Evolutionary conservation across 305 asterid genomes (phyloP).

Genomic region (Rubia peregrina): DNA sequence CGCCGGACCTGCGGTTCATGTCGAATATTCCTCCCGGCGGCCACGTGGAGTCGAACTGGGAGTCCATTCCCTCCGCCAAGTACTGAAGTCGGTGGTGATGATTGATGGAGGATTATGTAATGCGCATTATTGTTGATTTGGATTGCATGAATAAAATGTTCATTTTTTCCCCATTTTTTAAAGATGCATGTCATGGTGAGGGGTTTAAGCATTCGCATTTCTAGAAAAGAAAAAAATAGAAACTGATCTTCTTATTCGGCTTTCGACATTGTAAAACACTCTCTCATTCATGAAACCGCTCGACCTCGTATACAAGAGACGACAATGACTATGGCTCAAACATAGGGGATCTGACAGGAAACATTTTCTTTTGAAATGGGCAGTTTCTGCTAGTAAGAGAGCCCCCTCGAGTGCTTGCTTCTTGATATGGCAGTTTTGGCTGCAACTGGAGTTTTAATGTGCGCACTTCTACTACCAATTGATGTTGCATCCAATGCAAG

Average conservation of each 20-base stretch:
- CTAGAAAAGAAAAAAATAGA: no score
- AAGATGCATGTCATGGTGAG: no score
- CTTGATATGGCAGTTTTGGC: conserved; percentile 25
- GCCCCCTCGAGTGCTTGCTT: conserved; percentile 43
- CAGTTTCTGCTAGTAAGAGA: conserved; percentile 31
- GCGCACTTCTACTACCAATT: conserved; percentile 58
- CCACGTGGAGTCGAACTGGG: conserved; percentile 38
- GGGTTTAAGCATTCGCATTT: no score
- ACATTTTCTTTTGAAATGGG: no score
- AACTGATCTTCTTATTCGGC: no score
- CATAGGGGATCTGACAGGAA: background rate
- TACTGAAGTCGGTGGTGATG: conserved; percentile 24
- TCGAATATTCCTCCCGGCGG: conserved; percentile 19
- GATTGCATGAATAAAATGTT: background rate
- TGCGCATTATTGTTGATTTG: background rate
- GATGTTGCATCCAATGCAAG: conserved; percentile 34
- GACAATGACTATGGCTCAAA: background rate
- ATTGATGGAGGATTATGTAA: background rate
- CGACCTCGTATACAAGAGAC: no score
- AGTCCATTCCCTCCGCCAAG: conserved; percentile 49
- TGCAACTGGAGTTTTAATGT: conserved; percentile 33
- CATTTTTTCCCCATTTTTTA: background rate
- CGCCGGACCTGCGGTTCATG: conserved; percentile 40
- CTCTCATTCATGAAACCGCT: no score
- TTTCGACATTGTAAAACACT: no score